Conservation (phyloP, 179 eudicot species). For the Camellia oleifera region DNA sequence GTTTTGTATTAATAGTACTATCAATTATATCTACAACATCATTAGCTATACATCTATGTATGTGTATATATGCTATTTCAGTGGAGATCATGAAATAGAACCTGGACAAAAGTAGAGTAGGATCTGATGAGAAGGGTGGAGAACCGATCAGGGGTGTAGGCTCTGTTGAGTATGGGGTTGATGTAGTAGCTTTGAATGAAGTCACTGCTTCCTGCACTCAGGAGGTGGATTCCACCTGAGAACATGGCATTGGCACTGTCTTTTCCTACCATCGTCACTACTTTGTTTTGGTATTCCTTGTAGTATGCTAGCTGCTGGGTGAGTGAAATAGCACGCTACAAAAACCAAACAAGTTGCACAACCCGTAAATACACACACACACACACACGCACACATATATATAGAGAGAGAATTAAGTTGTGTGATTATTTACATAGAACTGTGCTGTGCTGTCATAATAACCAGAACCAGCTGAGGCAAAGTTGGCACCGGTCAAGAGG, state of each 20-base stretch:
- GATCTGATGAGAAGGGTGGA: constrained; percentile 57
- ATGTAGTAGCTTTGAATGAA: constrained; percentile 90
- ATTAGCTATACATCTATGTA: background rate
- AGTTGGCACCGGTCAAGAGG: constrained; percentile 76
- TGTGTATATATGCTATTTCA: background rate
- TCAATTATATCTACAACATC: too few relatives aligned
- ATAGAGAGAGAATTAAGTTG: background rate
- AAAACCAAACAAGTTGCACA: background rate
- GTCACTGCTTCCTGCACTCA: constrained; percentile 96
- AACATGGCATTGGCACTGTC: constrained; percentile 50
- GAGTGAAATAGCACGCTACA: constrained; percentile 63
- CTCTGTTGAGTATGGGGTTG: constrained; percentile 53
- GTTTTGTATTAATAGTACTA: too few relatives aligned
- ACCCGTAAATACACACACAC: background rate
- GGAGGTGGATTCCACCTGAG: constrained; percentile 60
- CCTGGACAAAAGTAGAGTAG: constrained; percentile 63
- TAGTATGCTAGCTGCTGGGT: constrained; percentile 57
- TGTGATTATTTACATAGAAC: constrained; percentile 52
- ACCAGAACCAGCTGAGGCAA: constrained; percentile 95
- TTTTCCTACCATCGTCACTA: constrained; percentile 56
- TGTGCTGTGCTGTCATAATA: constrained; percentile 66
- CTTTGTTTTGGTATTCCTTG: constrained; percentile 67
- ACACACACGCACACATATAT: background rate
- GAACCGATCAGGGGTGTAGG: constrained; percentile 57
- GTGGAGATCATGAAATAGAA: constrained; percentile 16